phyloP scores from a whole-genome alignment of 441 rosid species.

The Oxalis stricta region DNA sequence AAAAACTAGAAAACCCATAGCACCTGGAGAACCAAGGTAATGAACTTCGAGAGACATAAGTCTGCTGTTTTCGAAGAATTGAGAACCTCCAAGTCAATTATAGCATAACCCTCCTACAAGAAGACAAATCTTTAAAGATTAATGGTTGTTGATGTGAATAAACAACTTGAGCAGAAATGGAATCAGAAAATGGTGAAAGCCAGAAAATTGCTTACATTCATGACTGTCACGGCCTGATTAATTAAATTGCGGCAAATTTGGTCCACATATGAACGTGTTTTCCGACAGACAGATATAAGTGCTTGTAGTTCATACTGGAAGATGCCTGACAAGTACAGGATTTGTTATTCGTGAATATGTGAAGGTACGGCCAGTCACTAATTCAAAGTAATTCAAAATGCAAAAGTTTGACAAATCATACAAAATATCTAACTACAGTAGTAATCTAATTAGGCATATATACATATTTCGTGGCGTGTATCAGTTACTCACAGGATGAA shows the following conservation, averaged over 20 bases:
- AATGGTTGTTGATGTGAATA: no score
- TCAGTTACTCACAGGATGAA: conserved; percentile 44
- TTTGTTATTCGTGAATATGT: conserved; percentile 7
- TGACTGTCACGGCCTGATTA: conserved; percentile 35
- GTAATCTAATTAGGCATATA: no score
- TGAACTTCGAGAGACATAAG: conserved; percentile 56
- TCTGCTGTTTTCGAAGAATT: conserved; percentile 41
- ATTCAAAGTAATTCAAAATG: background rate
- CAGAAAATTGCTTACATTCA: conserved; percentile 38
- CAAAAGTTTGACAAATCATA: background rate
- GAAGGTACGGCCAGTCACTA: background rate
- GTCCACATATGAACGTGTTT: conserved; percentile 57
- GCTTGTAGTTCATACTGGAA: conserved; percentile 60
- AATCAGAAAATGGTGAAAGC: background rate
- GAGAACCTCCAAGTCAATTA: conserved; percentile 54
- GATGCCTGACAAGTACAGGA: conserved; percentile 27
- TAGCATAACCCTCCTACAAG: conserved; percentile 61
- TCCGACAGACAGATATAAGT: conserved; percentile 56
- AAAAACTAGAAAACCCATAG: conserved; percentile 1
- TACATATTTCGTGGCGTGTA: background rate
- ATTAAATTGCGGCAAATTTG: conserved; percentile 38
- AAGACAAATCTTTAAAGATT: no score
- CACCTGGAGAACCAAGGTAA: conserved; percentile 66
- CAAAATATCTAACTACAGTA: conserved; percentile 2
- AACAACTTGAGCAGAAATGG: no score